Percentiles rank a stretch among this genome's conserved stretches.
Evolutionary conservation across 2,329 filamentous ascomycete genomes (phyloP).

Genomic region (Sarocladiaceae sp.): DNA sequence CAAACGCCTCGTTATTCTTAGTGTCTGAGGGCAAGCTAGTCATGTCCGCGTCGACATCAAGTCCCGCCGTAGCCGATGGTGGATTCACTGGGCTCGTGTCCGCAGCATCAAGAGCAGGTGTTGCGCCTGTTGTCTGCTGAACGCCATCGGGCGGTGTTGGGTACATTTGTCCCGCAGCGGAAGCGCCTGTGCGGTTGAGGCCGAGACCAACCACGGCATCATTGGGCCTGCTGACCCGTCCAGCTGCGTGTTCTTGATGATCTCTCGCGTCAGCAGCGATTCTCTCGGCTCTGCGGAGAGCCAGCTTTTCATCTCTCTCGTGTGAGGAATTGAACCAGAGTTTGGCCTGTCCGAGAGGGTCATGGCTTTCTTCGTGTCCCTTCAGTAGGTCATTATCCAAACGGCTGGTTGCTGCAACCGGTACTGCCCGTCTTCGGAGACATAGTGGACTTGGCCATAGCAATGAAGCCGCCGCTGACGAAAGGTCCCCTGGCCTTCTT

Average conservation of each 20-base stretch:
- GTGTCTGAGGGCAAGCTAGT: constrained; percentile 14
- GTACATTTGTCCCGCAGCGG: constrained; percentile 53
- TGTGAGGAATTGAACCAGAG: constrained; percentile 38
- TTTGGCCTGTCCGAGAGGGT: constrained; percentile 42
- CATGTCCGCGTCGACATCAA: constrained; percentile 30
- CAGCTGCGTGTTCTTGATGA: constrained; percentile 28
- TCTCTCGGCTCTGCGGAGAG: constrained; percentile 45
- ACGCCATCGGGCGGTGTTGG: constrained; percentile 65
- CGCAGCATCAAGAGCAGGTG: constrained; percentile 50
- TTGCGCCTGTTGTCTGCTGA: constrained; percentile 45
- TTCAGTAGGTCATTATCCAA: constrained; percentile 32
- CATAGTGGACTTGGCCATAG: constrained; percentile 50
- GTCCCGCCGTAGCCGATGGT: constrained; percentile 14
- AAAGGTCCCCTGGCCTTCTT: constrained; percentile 32
- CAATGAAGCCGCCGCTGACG: constrained; percentile 35
- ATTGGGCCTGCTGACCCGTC: not conserved
- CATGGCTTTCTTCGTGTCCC: constrained; percentile 36
- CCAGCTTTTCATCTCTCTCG: constrained; percentile 41
- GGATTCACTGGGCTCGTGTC: constrained; percentile 49
- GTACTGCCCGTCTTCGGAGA: constrained; percentile 42
- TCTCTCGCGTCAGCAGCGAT: constrained; percentile 36
- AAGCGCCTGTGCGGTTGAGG: constrained; percentile 41
- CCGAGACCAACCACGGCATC: not conserved
- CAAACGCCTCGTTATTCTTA: constrained; percentile 9
- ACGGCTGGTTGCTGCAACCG: constrained; percentile 31